These are phyloP conservation scores for Pistacia vera DNA, from an alignment of 345 rosid species.

Conservation along the genomic window DNA sequence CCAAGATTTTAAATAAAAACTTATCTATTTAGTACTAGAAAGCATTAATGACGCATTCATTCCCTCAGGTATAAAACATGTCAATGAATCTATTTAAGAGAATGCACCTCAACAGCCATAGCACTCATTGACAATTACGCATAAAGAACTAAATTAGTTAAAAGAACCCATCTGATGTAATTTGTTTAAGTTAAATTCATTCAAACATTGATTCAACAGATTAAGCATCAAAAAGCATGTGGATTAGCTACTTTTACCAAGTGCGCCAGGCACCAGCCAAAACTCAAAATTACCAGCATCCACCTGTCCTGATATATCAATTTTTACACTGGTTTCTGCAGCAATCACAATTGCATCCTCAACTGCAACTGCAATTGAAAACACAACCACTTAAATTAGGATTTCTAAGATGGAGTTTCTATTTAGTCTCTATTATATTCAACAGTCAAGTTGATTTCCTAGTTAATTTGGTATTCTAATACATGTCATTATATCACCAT, in stretches of 20 bases:
- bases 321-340: not conserved
- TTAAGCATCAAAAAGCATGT: not conserved
- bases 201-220: not conserved
- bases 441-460: not conserved
- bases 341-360: not conserved
- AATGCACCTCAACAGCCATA: no score
- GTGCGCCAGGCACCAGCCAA: not conserved
- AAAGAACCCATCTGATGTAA: no score
- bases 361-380: not conserved
- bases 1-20: not conserved
- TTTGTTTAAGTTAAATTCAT: not conserved
- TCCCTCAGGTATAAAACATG: no score
- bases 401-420: not conserved
- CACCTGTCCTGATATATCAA: not conserved
- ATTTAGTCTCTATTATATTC: not conserved
- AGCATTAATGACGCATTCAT: not conserved
- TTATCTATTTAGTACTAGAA: not conserved
- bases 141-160: no score
- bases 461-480: not conserved
- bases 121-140: no score
- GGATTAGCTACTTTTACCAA: not conserved
- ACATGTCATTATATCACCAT: not conserved
- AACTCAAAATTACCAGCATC: not conserved
- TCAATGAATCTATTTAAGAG: no score
- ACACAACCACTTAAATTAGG: not conserved